Conservation (phyloP, 495 filamentous ascomycete genomes). For the Amorphotheca resinae region DNA sequence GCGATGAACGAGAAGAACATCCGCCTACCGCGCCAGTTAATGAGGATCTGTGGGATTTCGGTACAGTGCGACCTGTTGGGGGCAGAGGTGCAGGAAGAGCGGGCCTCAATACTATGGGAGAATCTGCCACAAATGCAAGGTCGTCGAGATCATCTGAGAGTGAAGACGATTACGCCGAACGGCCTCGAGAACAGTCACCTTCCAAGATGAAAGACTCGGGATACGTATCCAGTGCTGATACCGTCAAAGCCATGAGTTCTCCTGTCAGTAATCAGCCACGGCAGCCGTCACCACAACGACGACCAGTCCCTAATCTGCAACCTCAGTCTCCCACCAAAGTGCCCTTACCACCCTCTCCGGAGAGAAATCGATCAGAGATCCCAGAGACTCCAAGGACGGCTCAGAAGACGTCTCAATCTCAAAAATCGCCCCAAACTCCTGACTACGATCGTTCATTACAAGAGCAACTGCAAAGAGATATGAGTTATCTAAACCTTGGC, state of each 20-base stretch:
- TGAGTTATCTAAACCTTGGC: constrained; percentile 34
- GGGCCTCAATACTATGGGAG: constrained; percentile 57
- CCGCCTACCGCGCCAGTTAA: constrained; percentile 32
- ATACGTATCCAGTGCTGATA: constrained; percentile 22
- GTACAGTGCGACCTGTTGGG: constrained; percentile 65
- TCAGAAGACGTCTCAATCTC: constrained; percentile 3
- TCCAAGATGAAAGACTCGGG: constrained; percentile 27
- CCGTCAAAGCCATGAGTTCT: constrained; percentile 24
- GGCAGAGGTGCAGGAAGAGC: constrained; percentile 34
- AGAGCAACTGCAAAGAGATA: constrained; percentile 46
- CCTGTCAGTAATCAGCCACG: constrained; percentile 23
- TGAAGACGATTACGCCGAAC: constrained; percentile 37
- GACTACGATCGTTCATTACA: constrained; percentile 49
- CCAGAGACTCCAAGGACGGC: constrained; percentile 31
- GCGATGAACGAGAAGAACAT: constrained; percentile 31
- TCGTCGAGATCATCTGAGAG: constrained; percentile 33
- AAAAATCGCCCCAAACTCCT: constrained; percentile 24
- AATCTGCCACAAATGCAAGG: constrained; percentile 56
- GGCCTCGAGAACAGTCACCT: constrained; percentile 27
- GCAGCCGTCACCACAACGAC: constrained; percentile 46
- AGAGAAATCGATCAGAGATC: constrained; percentile 24
- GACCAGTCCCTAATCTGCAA: constrained; percentile 31
- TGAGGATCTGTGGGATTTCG: constrained; percentile 93
- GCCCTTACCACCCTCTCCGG: constrained; percentile 46
- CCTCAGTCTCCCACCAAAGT: constrained; percentile 48